Evolutionary conservation across 352 stramenopile species (phyloP).

Genomic region (Thraustochytrium striatum): DNA sequence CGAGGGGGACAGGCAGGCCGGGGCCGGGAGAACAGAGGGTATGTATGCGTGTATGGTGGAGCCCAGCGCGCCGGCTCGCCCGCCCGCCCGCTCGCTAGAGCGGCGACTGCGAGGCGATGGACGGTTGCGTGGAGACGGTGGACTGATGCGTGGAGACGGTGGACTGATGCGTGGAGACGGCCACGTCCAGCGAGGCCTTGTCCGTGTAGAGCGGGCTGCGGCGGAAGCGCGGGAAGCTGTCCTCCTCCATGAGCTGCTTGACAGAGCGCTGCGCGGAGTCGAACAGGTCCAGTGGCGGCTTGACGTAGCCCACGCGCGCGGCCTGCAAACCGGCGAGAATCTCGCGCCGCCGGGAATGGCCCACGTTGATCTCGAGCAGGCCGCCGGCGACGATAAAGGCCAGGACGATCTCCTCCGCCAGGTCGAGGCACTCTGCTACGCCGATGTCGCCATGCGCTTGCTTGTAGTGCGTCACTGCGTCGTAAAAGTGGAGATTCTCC

Average conservation of each 20-base stretch:
- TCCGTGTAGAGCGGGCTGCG: too few species aligned
- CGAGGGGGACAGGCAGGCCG: too few species aligned
- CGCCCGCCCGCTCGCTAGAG: too few species aligned
- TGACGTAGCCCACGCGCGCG: background rate
- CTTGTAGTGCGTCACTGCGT: slow-evolving; percentile 38
- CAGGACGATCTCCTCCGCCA: background rate
- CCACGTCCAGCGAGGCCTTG: too few species aligned
- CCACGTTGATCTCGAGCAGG: slow-evolving; percentile 35
- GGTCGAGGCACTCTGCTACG: background rate
- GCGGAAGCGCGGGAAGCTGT: background rate
- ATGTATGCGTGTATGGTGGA: too few species aligned
- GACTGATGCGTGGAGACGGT: too few species aligned
- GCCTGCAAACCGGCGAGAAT: background rate
- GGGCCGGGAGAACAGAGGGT: too few species aligned
- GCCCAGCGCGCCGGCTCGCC: too few species aligned
- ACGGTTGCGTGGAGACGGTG: too few species aligned
- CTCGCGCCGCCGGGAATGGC: background rate
- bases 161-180: too few species aligned
- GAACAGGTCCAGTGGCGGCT: background rate
- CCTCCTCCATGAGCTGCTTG: background rate
- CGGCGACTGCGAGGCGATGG: too few species aligned
- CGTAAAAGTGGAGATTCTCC: slow-evolving; percentile 38
- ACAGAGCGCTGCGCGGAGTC: background rate
- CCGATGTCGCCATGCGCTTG: background rate
- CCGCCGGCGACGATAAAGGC: background rate